phyloP scores from a whole-genome alignment of 1,139 yeast species.

The Eremothecium sinecaudum region DNA sequence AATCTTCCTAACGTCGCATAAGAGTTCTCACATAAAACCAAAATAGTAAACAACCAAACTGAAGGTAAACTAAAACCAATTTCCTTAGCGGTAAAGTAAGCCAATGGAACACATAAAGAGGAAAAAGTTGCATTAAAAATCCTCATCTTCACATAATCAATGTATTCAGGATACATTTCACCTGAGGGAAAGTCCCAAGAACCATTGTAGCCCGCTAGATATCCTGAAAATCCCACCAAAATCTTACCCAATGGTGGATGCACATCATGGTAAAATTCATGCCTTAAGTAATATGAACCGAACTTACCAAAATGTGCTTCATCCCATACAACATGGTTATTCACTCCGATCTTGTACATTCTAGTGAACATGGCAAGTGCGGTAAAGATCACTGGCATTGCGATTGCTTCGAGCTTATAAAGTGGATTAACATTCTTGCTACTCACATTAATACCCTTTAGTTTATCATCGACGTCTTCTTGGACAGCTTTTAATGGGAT shows the following conservation, averaged over 20 bases:
- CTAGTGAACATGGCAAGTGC: conserved; percentile 62
- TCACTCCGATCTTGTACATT: conserved; percentile 61
- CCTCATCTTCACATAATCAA: conserved; percentile 88
- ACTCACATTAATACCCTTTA: conserved; percentile 12
- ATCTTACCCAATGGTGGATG: conserved; percentile 96
- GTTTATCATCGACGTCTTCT: conserved; percentile 15
- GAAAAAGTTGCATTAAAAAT: conserved; percentile 86
- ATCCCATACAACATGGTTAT: conserved; percentile 84
- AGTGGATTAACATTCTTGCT: conserved; percentile 17
- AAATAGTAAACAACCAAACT: conserved; percentile 79
- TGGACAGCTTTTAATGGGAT: not conserved
- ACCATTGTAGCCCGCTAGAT: conserved; percentile 90
- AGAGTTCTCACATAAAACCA: conserved; percentile 80
- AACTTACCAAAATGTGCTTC: conserved; percentile 98
- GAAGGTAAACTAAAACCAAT: conserved; percentile 73
- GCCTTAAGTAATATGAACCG: conserved; percentile 86
- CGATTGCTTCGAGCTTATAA: conserved; percentile 35
- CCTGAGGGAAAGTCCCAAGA: conserved; percentile 94
- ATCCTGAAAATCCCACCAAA: conserved; percentile 92
- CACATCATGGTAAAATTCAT: conserved; percentile 92
- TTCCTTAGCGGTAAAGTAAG: conserved; percentile 84
- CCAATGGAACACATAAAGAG: conserved; percentile 83
- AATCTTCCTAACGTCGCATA: conserved; percentile 86
- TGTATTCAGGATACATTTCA: conserved; percentile 69
- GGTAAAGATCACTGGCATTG: conserved; percentile 54